Conservation (phyloP, 495 filamentous ascomycete genomes). For the Gamarada debralockiae region DNA sequence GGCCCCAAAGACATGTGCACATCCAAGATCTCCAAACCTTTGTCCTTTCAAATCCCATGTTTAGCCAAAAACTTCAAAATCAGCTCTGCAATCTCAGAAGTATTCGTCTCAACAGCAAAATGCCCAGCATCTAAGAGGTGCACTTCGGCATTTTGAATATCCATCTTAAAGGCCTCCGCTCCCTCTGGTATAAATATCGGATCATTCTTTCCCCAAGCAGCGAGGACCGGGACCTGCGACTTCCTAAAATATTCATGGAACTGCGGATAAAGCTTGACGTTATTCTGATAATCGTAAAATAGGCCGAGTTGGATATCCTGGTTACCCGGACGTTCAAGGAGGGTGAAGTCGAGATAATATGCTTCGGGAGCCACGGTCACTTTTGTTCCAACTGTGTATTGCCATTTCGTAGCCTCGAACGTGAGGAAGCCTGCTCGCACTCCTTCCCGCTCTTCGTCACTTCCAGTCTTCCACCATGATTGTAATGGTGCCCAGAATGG, state of each 20-base stretch:
- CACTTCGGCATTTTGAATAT: slow-evolving; percentile 47
- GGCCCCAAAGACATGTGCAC: too few relatives aligned
- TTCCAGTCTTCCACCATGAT: slow-evolving; percentile 43
- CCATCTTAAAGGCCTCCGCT: slow-evolving; percentile 56
- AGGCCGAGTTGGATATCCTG: slow-evolving; percentile 55
- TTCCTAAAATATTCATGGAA: slow-evolving; percentile 58
- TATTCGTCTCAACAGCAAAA: slow-evolving; percentile 58
- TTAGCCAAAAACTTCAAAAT: slow-evolving; percentile 44
- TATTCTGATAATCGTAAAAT: slow-evolving; percentile 49
- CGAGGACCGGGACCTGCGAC: slow-evolving; percentile 51
- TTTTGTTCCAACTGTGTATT: slow-evolving; percentile 50
- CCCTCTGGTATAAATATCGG: slow-evolving; percentile 51
- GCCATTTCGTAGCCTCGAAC: slow-evolving; percentile 45
- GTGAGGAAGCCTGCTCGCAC: slow-evolving; percentile 37
- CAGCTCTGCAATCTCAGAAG: slow-evolving; percentile 41
- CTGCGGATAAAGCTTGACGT: slow-evolving; percentile 41
- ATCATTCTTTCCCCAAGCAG: slow-evolving; percentile 62
- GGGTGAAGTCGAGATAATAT: slow-evolving; percentile 46
- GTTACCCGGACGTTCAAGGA: slow-evolving; percentile 47
- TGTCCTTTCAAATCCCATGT: slow-evolving; percentile 18
- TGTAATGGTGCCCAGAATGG: slow-evolving; percentile 50
- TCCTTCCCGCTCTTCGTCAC: slow-evolving; percentile 31
- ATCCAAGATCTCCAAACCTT: too few relatives aligned
- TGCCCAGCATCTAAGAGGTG: slow-evolving; percentile 56
- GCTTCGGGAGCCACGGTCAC: slow-evolving; percentile 43